These are phyloP conservation scores for Cinnamomum chago DNA, from an alignment of 164 flowering plant genomes.

Conservation along the genomic window DNA sequence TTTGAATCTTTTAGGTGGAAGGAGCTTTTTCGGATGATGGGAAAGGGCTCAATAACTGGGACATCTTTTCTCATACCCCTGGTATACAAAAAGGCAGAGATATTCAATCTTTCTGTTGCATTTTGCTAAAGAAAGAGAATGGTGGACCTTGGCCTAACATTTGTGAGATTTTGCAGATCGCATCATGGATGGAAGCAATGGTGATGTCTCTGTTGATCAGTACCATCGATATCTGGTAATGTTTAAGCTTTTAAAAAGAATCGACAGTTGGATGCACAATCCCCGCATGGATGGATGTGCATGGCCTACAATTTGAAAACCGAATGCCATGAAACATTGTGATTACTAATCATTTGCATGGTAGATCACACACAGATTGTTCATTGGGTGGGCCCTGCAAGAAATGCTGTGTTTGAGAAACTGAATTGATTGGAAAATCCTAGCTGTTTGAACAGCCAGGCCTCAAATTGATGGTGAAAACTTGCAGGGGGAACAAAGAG, in stretches of 20 bases:
- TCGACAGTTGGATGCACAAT: not conserved
- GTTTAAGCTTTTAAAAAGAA: not conserved
- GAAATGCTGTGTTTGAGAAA: no score
- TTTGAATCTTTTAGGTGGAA: conserved; percentile 20
- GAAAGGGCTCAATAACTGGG: conserved; percentile 35
- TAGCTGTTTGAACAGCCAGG: no score
- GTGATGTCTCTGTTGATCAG: conserved; percentile 9
- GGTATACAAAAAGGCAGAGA: not conserved
- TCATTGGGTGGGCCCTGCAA: no score
- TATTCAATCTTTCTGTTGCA: not conserved
- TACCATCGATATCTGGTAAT: conserved; percentile 11
- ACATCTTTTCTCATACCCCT: conserved; percentile 18
- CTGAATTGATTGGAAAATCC: no score
- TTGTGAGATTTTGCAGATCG: conserved; percentile 1
- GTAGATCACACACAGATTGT: no score
- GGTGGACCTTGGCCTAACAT: not conserved
- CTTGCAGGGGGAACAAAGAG: no score
- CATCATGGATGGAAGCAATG: conserved; percentile 10
- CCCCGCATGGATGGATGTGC: not conserved
- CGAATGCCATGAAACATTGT: no score
- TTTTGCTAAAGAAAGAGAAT: not conserved
- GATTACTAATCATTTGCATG: no score
- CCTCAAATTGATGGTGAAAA: no score
- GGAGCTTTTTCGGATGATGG: conserved; percentile 26
- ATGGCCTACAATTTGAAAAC: not conserved